Percentiles rank a stretch among this genome's conserved stretches.
phyloP scores from a whole-genome alignment of 2,329 filamentous ascomycete species.

The Sarocladium brachiariae region DNA sequence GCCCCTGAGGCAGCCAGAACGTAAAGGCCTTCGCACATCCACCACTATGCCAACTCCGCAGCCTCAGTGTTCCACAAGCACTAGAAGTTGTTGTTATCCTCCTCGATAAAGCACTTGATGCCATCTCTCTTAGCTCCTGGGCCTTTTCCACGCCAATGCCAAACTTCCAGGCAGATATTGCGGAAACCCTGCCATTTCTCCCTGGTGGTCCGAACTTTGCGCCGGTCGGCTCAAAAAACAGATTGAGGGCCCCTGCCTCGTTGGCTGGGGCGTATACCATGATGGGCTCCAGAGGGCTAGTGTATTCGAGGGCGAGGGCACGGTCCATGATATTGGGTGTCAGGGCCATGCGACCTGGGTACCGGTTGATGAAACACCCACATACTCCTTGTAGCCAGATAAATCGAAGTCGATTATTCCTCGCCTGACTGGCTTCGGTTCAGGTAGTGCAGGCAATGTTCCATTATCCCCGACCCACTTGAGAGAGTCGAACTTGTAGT shows the following conservation, averaged over 20 bases:
- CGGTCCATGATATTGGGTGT: not conserved
- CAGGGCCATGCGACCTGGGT: not conserved
- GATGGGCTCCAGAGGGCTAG: not conserved
- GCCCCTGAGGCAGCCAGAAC: conserved; percentile 1
- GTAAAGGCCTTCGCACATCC: conserved; percentile 4
- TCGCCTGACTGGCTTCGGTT: not conserved
- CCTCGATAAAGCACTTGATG: not conserved
- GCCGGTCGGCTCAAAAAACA: not conserved
- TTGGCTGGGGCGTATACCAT: not conserved
- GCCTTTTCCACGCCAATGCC: not conserved
- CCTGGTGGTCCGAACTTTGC: not conserved
- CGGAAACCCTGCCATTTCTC: not conserved
- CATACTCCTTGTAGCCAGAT: not conserved
- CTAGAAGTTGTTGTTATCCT: not conserved
- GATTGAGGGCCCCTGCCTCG: not conserved
- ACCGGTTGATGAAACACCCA: not conserved
- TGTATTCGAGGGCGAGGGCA: not conserved
- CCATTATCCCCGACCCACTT: not conserved
- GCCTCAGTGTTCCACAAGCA: not conserved
- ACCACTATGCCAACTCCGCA: not conserved
- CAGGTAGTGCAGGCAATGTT: not conserved
- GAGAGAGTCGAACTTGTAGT: not conserved
- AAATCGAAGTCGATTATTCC: not conserved
- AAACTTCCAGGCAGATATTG: not conserved
- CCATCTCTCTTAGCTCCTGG: not conserved